A percentile compares a stretch with the other conserved stretches of the same genome.
Evolutionary conservation across 192 early-diverging fungal genomes (phyloP).

Genomic region (Linnemannia schmuckeri): DNA sequence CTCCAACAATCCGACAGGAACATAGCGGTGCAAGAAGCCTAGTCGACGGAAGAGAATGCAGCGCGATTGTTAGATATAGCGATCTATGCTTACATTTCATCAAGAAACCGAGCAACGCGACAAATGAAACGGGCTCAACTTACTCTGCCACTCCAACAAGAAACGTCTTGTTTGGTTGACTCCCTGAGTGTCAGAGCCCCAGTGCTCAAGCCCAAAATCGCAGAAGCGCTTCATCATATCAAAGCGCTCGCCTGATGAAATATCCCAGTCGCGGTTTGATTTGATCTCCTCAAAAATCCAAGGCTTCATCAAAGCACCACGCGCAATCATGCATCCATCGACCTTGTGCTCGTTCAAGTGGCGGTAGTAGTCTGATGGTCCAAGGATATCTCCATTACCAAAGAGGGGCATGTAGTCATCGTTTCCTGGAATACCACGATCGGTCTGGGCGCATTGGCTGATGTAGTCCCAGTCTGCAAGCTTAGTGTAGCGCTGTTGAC

Average conservation of each 20-base stretch:
- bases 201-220: conserved; percentile 92
- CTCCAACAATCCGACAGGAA: conserved; percentile 95
- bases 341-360: conserved; percentile 73
- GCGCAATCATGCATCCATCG: conserved; percentile 93
- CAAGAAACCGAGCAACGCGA: neutral
- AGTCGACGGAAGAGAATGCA: conserved; percentile 32
- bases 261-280: conserved; percentile 89
- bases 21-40: conserved; percentile 73
- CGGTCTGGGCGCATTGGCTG: conserved; percentile 61
- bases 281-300: conserved; percentile 98
- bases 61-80: conserved; percentile 62
- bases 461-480: conserved; percentile 96
- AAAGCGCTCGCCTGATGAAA: conserved; percentile 88
- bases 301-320: conserved; percentile 87
- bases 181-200: conserved; percentile 93
- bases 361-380: conserved; percentile 85
- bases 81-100: neutral
- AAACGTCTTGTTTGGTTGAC: conserved; percentile 87
- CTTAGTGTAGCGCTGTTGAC: conserved; percentile 93
- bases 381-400: conserved; percentile 89
- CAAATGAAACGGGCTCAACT: conserved; percentile 30
- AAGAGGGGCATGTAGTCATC: conserved; percentile 48
- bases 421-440: conserved; percentile 69
- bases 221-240: conserved; percentile 90
- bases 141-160: conserved; percentile 86